phyloP scores from a whole-genome alignment of 2,329 filamentous ascomycete species.

The Colletotrichum sp. region DNA sequence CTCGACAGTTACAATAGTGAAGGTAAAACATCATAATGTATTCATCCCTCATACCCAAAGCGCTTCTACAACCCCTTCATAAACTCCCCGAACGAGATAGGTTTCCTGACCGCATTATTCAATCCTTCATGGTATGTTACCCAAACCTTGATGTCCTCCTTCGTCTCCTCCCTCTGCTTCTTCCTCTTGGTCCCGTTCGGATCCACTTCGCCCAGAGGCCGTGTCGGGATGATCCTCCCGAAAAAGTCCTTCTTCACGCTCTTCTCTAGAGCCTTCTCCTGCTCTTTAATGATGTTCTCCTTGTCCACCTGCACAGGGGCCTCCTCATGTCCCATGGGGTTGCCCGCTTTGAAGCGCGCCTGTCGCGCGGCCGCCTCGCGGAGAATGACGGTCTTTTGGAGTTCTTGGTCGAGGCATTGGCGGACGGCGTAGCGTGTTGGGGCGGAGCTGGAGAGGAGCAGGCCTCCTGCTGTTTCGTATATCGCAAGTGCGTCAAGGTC shows the following conservation, averaged over 20 bases:
- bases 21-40: not conserved
- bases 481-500: conserved; percentile 78
- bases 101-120: conserved; percentile 91
- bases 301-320: conserved; percentile 39
- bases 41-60: not conserved
- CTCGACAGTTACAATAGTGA: not conserved
- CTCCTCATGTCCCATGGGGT: conserved; percentile 23
- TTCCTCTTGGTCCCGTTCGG: conserved; percentile 34
- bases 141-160: conserved; percentile 69
- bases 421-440: conserved; percentile 91
- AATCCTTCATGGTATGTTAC: conserved; percentile 89
- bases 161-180: conserved; percentile 32
- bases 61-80: conserved; percentile 63
- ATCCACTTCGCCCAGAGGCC: conserved; percentile 44
- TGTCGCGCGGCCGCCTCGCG: conserved; percentile 72
- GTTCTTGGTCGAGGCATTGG: conserved; percentile 91
- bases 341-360: conserved; percentile 62
- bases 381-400: conserved; percentile 72
- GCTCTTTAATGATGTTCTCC: conserved; percentile 38
- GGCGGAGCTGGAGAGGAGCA: conserved; percentile 60
- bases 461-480: conserved; percentile 71
- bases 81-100: conserved; percentile 81
- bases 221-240: conserved; percentile 68
- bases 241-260: conserved; percentile 83
- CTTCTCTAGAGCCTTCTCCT: conserved; percentile 34